Evolutionary conservation across 306 rosid genomes (phyloP), one percentile per base, ranked within the genome.

Genomic region (Parietaria judaica): DNA sequence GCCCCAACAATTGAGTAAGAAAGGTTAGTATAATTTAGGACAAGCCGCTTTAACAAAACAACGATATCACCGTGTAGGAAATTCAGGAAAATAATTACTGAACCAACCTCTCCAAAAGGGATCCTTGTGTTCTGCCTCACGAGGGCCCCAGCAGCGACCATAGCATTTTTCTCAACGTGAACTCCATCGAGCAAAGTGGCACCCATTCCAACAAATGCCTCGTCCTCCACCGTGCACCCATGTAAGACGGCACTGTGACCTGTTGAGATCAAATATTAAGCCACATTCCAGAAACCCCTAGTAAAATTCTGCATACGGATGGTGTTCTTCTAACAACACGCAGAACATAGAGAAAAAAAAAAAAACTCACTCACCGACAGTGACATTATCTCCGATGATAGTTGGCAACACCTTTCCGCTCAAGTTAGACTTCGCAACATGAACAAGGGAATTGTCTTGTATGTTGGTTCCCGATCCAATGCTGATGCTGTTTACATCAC

Each of bases 131-230:
- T 88, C 86, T 92, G 99, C 72, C 94, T 77, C 56, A 92, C 96
- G 72, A 86, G 95, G 61, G 99, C 90, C 66, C 96, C 96, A 43
- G 95, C 95, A 66, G 90, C 95, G 54, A 92, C 96, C 96, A 92
- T 88, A 64, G 95, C 86, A 66, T 88, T 82, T 70, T 82, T 92
- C 82, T 92, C 99, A 59, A 92, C 85, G 51, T 79, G 72, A 35
- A 74, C 96, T 49, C 96, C 98, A 78, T 92, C 95, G 66, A 92
- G 95, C 66, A 92, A 76, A 47, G 88, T 92, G 34, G 96, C 96
- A 56, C 98, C 95, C 89, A 86, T 88, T 54, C 96, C 98, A 72
- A 92, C 88, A 75, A 92, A 92, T 64, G 99, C 95, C 84, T 92
- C 99, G 65, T 88, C 99, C 78, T 92, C 96, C 63, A 92, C 82